A percentile compares a stretch with the other conserved stretches of the same genome.
Conservation (phyloP, 2,329 filamentous ascomycete genomes). For the Teratosphaeria viscida region DNA sequence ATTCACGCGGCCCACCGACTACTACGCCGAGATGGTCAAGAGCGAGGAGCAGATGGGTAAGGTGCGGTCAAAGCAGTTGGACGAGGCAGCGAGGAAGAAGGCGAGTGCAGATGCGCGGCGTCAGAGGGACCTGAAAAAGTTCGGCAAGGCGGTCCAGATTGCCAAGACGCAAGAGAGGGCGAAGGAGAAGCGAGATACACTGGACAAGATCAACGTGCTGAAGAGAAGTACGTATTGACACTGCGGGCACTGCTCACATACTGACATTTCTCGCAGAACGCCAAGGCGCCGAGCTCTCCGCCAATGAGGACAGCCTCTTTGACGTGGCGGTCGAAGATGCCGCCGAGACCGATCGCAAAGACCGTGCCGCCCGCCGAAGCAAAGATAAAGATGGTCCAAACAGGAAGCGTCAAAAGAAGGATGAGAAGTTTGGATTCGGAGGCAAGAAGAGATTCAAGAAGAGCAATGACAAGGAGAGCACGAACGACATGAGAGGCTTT, state of each 20-base stretch:
- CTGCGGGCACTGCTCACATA: neutral
- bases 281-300: slow-evolving; percentile 56
- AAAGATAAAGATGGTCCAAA: slow-evolving; percentile 36
- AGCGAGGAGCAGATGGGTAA: slow-evolving; percentile 96
- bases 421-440: slow-evolving; percentile 88
- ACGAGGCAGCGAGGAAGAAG: slow-evolving; percentile 87
- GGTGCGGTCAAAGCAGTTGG: slow-evolving; percentile 85
- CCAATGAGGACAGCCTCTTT: slow-evolving; percentile 76
- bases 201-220: slow-evolving; percentile 89
- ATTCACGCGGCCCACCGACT: slow-evolving; percentile 84
- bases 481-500: slow-evolving; percentile 70
- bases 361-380: slow-evolving; percentile 31
- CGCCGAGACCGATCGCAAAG: slow-evolving; percentile 39
- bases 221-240: slow-evolving; percentile 71
- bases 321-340: slow-evolving; percentile 74
- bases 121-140: slow-evolving; percentile 94
- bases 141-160: slow-evolving; percentile 95
- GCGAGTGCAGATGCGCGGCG: slow-evolving; percentile 82
- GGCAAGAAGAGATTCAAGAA: slow-evolving; percentile 90
- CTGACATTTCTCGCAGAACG: slow-evolving; percentile 53
- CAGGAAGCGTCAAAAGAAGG: slow-evolving; percentile 80
- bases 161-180: slow-evolving; percentile 90
- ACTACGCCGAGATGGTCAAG: slow-evolving; percentile 99
- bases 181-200: slow-evolving; percentile 81
- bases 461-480: slow-evolving; percentile 79